Base-by-base conservation (phyloP, 306 rosid species). In the Cyclanthera cordifolia region DNA sequence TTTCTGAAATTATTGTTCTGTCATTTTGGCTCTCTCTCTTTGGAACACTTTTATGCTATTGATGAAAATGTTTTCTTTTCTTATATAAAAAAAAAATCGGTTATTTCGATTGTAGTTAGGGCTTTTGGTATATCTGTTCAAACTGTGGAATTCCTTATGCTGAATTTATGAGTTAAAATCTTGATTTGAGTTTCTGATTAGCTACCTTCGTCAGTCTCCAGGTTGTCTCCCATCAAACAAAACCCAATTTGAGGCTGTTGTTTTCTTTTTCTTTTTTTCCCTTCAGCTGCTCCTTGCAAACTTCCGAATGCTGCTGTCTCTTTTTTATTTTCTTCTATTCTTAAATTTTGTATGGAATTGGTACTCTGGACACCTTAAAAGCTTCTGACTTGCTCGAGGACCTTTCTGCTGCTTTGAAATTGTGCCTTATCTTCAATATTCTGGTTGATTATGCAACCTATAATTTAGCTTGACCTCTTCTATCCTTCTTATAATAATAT, bases 81-180 rank as follows among this genome's bases (percentile, higher is more conserved):
- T n/a, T n/a, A n/a, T n/a, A n/a, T n/a, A n/a, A n/a, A n/a, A n/a
- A n/a, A n/a, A n/a, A n/a, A n/a, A n/a, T n/a, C n/a, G n/a, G n/a
- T 59, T 48, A 57, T 57, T 23, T 57, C 67, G 25, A 17, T 75
- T 30, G 71, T 65, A 46, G 68, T 77, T 78, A 39, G 41, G 72
- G 68, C 28, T 61, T 39, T 37, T 2, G 68, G 68, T 61, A 61
- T 61, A 61, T 34, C 17, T 19, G 28, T 61, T 39, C 28, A 61
- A 60, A 60, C 48, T 37, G 49, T 17, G 48, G 48, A 32, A 30
- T 61, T 37, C 17, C 37, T 9, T 34, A 20, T 37, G 16, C 49
- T 61, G 17, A 59, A 17, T 32, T 28, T 32, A 34, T 58, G 47
- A 32, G 46, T 58, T 58, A 46, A 53, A 53, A 34, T 61, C 68